Percentiles rank a stretch among this genome's conserved stretches.
Conservation (phyloP, 1,139 yeast species). For the Chernovozyma sophiae-reginae region DNA sequence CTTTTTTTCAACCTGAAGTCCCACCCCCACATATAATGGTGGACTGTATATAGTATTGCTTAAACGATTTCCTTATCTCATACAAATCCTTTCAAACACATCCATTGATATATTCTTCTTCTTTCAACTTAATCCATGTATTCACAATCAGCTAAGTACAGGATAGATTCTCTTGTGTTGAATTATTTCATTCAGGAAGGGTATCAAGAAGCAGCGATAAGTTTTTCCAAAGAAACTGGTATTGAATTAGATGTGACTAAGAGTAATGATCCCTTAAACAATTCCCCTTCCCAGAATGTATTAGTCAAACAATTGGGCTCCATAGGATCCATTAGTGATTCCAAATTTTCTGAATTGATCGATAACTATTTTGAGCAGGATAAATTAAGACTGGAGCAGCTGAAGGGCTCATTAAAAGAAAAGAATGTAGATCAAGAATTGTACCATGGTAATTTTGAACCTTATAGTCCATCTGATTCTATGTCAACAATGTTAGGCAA, state of each 20-base stretch:
- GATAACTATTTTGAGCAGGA: constrained; percentile 13
- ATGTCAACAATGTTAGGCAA: constrained; percentile 8
- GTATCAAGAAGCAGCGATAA: constrained; percentile 47
- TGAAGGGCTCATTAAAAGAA: background rate
- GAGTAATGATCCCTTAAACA: constrained; percentile 2
- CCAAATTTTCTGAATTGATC: constrained; percentile 15
- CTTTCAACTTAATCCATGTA: background rate
- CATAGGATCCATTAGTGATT: constrained; percentile 10
- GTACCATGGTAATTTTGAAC: background rate
- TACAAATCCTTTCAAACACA: too few species aligned
- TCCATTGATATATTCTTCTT: background rate
- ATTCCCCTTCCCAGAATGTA: background rate
- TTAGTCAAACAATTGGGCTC: constrained; percentile 2
- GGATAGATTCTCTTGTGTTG: constrained; percentile 44
- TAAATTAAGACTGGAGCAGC: background rate
- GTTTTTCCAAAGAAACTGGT: constrained; percentile 44
- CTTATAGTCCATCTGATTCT: background rate
- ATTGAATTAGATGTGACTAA: constrained; percentile 9
- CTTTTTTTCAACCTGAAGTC: too few species aligned
- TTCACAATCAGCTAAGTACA: constrained; percentile 18
- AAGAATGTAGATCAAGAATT: background rate
- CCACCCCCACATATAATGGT: too few species aligned
- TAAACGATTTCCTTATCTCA: too few species aligned
- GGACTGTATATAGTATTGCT: too few species aligned
- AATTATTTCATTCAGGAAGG: constrained; percentile 59